These are phyloP conservation scores for Paramecium bursaria DNA, from an alignment of 73 alveolate species.

Conservation along the genomic window DNA sequence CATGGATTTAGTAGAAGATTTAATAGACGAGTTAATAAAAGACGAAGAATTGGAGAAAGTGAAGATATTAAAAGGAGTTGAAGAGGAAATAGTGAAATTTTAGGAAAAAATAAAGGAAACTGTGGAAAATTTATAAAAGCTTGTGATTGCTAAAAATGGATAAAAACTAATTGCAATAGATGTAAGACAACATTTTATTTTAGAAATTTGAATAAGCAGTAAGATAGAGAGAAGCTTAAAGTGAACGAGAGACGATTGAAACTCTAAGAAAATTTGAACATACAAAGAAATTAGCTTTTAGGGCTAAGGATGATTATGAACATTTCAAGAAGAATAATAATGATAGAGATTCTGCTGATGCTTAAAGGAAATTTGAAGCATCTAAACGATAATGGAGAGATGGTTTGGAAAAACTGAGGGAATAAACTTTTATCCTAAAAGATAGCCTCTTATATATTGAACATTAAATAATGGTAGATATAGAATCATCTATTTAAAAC, in stretches of 20 bases:
- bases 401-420: neutral
- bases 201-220: conserved; percentile 62
- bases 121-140: conserved; percentile 26
- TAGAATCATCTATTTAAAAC: conserved; percentile 27
- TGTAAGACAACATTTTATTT: neutral
- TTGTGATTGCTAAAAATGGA: conserved; percentile 24
- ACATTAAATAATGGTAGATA: conserved; percentile 22
- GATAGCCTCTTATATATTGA: conserved; percentile 15
- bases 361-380: too few relatives aligned
- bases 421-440: conserved; percentile 2
- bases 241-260: conserved; percentile 29
- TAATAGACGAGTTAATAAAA: conserved; percentile 43
- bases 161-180: conserved; percentile 14
- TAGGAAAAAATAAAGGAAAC: conserved; percentile 56
- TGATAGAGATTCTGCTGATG: too few relatives aligned
- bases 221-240: conserved; percentile 17
- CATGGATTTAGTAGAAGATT: conserved; percentile 51
- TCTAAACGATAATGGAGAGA: too few relatives aligned
- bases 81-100: conserved; percentile 45
- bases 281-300: conserved; percentile 36
- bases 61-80: conserved; percentile 53
- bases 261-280: conserved; percentile 32
- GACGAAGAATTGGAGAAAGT: conserved; percentile 59
- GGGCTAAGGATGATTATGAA: conserved; percentile 43
- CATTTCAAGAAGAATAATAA: neutral